Percentiles rank a stretch among this genome's conserved stretches.
Evolutionary conservation across 1,284 basidiomycete species (phyloP).

Genomic region (Cryptococcus sp.): DNA sequence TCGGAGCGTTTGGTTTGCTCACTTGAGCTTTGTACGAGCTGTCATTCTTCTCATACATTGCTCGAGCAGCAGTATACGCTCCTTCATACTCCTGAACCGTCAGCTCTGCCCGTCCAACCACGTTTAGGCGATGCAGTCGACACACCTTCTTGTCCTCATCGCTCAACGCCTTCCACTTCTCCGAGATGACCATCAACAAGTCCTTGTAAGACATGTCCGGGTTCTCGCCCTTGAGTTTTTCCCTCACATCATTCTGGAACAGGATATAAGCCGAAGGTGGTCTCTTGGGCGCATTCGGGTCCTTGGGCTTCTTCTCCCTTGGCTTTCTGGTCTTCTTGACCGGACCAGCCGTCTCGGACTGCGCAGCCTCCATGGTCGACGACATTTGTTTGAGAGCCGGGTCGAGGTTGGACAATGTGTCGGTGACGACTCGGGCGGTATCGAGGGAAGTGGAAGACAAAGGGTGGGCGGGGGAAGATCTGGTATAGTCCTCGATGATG

Average conservation of each 20-base stretch:
- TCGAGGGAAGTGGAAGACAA: neutral
- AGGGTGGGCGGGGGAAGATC: conserved; percentile 26
- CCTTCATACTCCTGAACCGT: conserved; percentile 2
- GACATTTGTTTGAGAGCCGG: conserved; percentile 6
- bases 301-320: conserved; percentile 56
- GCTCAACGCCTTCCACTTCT: conserved; percentile 66
- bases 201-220: conserved; percentile 66
- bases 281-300: conserved; percentile 90
- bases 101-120: neutral
- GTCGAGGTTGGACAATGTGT: conserved; percentile 14
- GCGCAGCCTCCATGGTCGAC: neutral
- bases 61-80: conserved; percentile 1
- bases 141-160: conserved; percentile 54
- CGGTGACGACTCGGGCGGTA: too few species aligned
- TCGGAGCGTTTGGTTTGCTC: too few species aligned
- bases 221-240: conserved; percentile 53
- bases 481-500: conserved; percentile 45
- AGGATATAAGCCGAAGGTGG: conserved; percentile 91
- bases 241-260: conserved; percentile 88
- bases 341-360: neutral
- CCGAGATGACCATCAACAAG: conserved; percentile 64
- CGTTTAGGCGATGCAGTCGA: neutral
- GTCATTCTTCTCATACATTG: neutral
- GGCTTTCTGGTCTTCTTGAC: conserved; percentile 26
- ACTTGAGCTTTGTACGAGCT: conserved; percentile 5